Evolutionary conservation across 2,329 filamentous ascomycete genomes (phyloP).

Genomic region (Chaetothyriales sp.): DNA sequence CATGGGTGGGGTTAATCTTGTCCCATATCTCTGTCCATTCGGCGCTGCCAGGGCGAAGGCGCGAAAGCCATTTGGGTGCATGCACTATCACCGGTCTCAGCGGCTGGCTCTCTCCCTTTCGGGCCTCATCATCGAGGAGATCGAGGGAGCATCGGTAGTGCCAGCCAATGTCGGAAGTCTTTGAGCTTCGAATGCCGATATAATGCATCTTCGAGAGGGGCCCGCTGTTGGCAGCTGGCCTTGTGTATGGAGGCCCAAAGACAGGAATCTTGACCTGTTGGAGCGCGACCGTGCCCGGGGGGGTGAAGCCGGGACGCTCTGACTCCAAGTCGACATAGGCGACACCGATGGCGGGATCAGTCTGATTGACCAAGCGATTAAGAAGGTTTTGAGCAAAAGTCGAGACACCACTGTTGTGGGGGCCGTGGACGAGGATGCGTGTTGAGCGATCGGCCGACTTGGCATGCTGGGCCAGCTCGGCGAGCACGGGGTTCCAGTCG

Average conservation of each 20-base stretch:
- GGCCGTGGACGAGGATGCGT: slow-evolving; percentile 39
- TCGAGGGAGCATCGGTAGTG: slow-evolving; percentile 41
- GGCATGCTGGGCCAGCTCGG: background rate
- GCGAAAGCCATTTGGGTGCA: slow-evolving; percentile 43
- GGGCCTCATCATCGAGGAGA: slow-evolving; percentile 36
- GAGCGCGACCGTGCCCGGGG: slow-evolving; percentile 46
- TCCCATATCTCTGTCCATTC: slow-evolving; percentile 29
- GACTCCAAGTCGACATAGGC: slow-evolving; percentile 48
- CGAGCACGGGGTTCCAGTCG: background rate
- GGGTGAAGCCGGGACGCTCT: slow-evolving; percentile 45
- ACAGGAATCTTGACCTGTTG: slow-evolving; percentile 37
- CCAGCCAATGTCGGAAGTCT: slow-evolving; percentile 41
- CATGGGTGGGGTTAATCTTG: slow-evolving; percentile 35
- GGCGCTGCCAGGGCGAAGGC: slow-evolving; percentile 37
- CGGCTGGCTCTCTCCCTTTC: slow-evolving; percentile 27
- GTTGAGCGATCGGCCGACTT: slow-evolving; percentile 3
- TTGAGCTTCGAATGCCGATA: slow-evolving; percentile 40
- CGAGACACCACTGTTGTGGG: slow-evolving; percentile 46
- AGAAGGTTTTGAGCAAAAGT: slow-evolving; percentile 43
- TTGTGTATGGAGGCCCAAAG: slow-evolving; percentile 44
- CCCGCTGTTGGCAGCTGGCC: slow-evolving; percentile 19
- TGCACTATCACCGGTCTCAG: slow-evolving; percentile 43
- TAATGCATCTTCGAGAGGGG: slow-evolving; percentile 38
- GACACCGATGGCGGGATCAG: slow-evolving; percentile 25
- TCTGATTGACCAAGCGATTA: slow-evolving; percentile 37